Percentiles rank a stretch among this genome's conserved stretches.
Conservation (phyloP, 768 basidiomycete genomes). For the Phylloporus rhodoxanthus region DNA sequence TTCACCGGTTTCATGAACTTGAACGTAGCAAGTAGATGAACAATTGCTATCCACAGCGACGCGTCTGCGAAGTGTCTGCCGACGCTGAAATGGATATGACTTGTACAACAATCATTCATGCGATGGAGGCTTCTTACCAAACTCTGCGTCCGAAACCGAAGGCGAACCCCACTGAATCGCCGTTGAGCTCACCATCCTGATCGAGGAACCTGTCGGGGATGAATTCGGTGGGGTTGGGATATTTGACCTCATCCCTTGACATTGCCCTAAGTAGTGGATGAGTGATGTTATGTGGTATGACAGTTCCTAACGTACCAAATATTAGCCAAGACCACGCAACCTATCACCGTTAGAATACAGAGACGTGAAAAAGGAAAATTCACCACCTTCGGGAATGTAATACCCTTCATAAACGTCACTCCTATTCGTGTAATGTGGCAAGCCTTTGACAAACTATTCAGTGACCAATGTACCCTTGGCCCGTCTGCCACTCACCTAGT, state of each 20-base stretch:
- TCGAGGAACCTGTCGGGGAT: slow-evolving; percentile 26
- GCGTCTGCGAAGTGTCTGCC: slow-evolving; percentile 29
- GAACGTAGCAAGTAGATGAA: slow-evolving; percentile 26
- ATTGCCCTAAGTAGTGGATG: slow-evolving; percentile 22
- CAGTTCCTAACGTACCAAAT: slow-evolving; percentile 18
- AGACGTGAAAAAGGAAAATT: neutral
- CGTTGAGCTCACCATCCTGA: slow-evolving; percentile 21
- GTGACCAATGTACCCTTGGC: neutral
- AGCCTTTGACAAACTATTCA: slow-evolving; percentile 12
- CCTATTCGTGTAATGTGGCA: slow-evolving; percentile 25
- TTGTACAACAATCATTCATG: neutral
- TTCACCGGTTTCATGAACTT: slow-evolving; percentile 27
- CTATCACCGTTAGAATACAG: slow-evolving; percentile 17
- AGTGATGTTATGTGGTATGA: neutral
- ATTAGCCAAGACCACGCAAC: slow-evolving; percentile 28
- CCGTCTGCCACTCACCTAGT: slow-evolving; percentile 15
- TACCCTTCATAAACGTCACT: slow-evolving; percentile 24
- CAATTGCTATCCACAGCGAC: slow-evolving; percentile 29
- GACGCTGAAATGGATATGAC: slow-evolving; percentile 15
- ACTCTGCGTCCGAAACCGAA: slow-evolving; percentile 30
- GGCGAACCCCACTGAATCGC: slow-evolving; percentile 17
- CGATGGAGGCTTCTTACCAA: slow-evolving; percentile 12
- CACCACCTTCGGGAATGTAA: slow-evolving; percentile 25
- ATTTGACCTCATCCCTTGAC: slow-evolving; percentile 24
- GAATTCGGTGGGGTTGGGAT: slow-evolving; percentile 25